Evolutionary conservation across 2,329 filamentous ascomycete species (phyloP), one percentile per base, ranked within the genome.

Genomic region (Parasarocladium wereldwijsianum): DNA sequence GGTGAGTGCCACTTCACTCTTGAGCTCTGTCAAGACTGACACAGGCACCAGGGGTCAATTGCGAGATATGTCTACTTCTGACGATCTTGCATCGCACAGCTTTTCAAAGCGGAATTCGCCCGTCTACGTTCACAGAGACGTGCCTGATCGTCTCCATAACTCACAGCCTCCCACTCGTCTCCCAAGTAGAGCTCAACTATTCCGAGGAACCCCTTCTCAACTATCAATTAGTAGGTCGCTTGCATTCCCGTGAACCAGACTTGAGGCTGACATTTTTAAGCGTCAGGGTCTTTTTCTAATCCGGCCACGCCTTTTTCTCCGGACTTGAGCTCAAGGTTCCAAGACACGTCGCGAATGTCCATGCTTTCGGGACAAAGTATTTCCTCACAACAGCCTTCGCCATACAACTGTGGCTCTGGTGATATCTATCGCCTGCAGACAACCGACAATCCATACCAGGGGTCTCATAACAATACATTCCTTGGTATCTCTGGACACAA

Each of bases 81-180:
- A 54, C 13, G 43, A 47, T 4, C 43, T 60, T 12, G 51, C 51
- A 23, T 40, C 55, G 11, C 44, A 48, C 20, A 47, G 55, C 8
- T 54, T 57, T 29, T 49, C 56, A 11, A 58, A 53, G 34, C 38
- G 57, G 18, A 42, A 43, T 23, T 54, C 52, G n/a, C 52, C 52
- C n/a, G n/a, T n/a, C n/a, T n/a, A n/a, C n/a, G n/a, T n/a, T n/a
- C n/a, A n/a, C n/a, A 43, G 45, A 36, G 47, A 50, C 20, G 21
- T 47, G 5, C 38, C 43, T 14, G 24, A 41, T 23, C 43, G 44
- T 15, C 36, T 43, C n/a, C n/a, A n/a, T n/a, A n/a, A n/a, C n/a
- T n/a, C n/a, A n/a, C n/a, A n/a, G n/a, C n/a, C n/a, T n/a, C n/a
- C n/a, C n/a, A n/a, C n/a, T n/a, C n/a, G n/a, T n/a, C n/a, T n/a